Conservation (phyloP, 2,329 filamentous ascomycete genomes). For the Peltaster fructicola region DNA sequence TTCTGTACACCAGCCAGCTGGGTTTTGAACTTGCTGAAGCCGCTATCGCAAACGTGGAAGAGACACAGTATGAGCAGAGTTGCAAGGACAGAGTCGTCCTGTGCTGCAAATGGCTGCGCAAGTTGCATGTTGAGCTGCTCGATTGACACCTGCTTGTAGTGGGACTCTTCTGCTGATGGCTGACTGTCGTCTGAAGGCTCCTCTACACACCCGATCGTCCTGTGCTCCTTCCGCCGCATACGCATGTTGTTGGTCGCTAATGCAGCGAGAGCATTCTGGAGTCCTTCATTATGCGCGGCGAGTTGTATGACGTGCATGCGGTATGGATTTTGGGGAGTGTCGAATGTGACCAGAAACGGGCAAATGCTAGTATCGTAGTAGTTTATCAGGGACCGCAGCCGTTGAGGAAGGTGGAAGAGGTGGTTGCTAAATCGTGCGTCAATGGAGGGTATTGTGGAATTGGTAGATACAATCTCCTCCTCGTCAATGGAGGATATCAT, state of each 20-base stretch:
- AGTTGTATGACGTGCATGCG: conserved; percentile 65
- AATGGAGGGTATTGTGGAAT: too few species aligned
- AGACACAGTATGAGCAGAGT: conserved; percentile 78
- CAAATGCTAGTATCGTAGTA: conserved; percentile 91
- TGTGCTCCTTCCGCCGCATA: conserved; percentile 51
- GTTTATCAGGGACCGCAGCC: conserved; percentile 77
- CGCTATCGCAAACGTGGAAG: conserved; percentile 85
- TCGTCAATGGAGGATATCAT: too few species aligned
- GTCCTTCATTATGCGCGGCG: conserved; percentile 56
- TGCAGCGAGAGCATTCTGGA: conserved; percentile 87
- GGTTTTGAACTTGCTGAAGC: conserved; percentile 80
- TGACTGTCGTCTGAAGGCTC: conserved; percentile 29
- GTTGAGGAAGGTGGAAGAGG: conserved; percentile 43
- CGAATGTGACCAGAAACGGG: conserved; percentile 79
- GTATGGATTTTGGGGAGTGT: conserved; percentile 72
- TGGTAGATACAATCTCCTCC: too few species aligned
- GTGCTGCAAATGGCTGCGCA: conserved; percentile 54
- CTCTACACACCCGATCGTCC: conserved; percentile 16
- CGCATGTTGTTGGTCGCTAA: conserved; percentile 77
- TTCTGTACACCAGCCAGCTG: conserved; percentile 90
- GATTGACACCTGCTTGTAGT: conserved; percentile 72
- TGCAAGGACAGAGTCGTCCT: conserved; percentile 72
- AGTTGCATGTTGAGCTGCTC: conserved; percentile 70
- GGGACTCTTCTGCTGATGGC: conserved; percentile 57
- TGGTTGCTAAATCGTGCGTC: conserved; percentile 3